Evolutionary conservation across 2,329 filamentous ascomycete species (phyloP), one percentile per base, ranked within the genome.

Genomic region (Westerdykella sp.): DNA sequence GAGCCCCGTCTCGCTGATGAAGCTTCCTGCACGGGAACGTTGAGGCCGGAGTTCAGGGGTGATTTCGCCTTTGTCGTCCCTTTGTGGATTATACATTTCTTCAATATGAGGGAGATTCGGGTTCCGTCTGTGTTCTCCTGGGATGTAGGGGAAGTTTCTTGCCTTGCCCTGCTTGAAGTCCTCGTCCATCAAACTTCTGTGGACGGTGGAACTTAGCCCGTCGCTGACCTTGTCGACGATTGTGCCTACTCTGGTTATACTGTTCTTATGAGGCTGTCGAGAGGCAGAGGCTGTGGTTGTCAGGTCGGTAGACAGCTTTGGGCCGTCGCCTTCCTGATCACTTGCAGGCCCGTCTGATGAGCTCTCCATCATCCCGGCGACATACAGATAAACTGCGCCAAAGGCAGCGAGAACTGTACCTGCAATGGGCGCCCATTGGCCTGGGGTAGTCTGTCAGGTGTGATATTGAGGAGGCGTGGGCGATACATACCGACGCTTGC

Each of bases 351-450:
- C 32, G 32, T 14, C n/a, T 10, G n/a, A 13, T 6, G 32, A 35
- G 16, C 10, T 18, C 16, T 35, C 32, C 7, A 35, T 12, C 32
- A 11, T 9, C n/a, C 32, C 32, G 15, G 32, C 32, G 6, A 35
- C 32, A 6, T 60, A 44, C 11, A 83, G 55, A 41, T 80, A 81
- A 0, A 83, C 52, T 0, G 81, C 83, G 0, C 80, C 79, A 0
- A 81, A 40, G 1, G 75, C 69, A 2, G 79, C 80, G 12, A 85
- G 65, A 0, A 63, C 71, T 2, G 80, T 80, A 35, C 77, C 80
- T 16, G 76, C 75, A 7, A 82, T 74, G 0, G 78, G 77, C 12
- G 72, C 73, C 79, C 79, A 82, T 65, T 82, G 78, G 30, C 77
- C 74, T 76, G 41, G 2, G 28, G 34, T 39, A 22, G 12, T 25